Evolutionary conservation across 2,329 filamentous ascomycete species (phyloP).

Genomic region (Talaromyces amestolkiae): DNA sequence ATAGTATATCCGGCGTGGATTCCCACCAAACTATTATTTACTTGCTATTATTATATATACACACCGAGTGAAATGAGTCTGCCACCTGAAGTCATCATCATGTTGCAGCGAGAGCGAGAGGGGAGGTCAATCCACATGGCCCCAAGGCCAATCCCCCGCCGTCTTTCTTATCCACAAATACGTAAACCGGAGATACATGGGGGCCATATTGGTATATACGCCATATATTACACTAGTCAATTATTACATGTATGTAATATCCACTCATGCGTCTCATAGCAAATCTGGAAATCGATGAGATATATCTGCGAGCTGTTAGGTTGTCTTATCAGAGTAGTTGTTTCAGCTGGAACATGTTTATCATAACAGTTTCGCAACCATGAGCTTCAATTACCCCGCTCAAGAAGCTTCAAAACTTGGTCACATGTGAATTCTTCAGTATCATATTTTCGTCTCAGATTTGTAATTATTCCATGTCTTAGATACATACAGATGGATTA

Average conservation of each 20-base stretch:
- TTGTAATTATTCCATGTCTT: background rate
- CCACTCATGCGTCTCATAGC: background rate
- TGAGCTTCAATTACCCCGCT: background rate
- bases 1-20: background rate
- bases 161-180: background rate
- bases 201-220: background rate
- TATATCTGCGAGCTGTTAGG: background rate
- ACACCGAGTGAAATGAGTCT: background rate
- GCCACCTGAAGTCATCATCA: background rate
- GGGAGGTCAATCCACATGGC: background rate
- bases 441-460: background rate
- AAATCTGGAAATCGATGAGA: background rate
- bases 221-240: background rate
- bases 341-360: background rate
- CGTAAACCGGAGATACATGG: background rate
- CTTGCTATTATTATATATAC: background rate
- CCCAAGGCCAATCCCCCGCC: background rate
- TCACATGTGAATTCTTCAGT: background rate
- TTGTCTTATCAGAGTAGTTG: background rate
- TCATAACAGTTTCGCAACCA: background rate
- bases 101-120: background rate
- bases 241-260: background rate
- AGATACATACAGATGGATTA: background rate
- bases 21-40: background rate
- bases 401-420: background rate